A percentile compares a stretch with the other conserved stretches of the same genome.
These are phyloP conservation scores for Daldinia concentrica DNA, from an alignment of 495 filamentous ascomycete genomes.

Conservation along the genomic window DNA sequence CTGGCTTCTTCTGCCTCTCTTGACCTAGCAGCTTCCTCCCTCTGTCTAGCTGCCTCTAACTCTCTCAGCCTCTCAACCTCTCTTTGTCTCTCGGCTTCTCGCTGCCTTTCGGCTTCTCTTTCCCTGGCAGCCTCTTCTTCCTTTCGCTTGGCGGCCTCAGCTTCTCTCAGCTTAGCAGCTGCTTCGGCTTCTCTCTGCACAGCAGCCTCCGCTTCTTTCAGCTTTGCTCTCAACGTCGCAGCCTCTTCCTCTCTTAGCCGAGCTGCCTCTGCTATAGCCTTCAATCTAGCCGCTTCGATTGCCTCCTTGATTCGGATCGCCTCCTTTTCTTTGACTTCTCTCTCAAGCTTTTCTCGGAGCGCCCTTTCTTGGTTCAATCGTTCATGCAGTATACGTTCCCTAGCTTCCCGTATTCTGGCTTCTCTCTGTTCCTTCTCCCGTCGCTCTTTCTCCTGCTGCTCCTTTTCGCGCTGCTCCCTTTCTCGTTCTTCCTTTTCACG, in stretches of 20 bases:
- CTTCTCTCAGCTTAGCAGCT: constrained; percentile 20
- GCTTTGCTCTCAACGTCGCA: constrained; percentile 19
- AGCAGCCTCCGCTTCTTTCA: constrained; percentile 48
- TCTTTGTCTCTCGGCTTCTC: constrained; percentile 28
- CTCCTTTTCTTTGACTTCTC: constrained; percentile 9
- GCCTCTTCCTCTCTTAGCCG: background rate
- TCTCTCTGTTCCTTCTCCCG: constrained; percentile 54
- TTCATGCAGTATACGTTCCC: constrained; percentile 51
- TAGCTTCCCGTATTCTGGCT: constrained; percentile 46
- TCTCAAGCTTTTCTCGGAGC: constrained; percentile 46
- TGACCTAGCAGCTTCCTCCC: constrained; percentile 37
- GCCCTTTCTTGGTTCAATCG: constrained; percentile 52
- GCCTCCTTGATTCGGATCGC: constrained; percentile 1
- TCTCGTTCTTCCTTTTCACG: constrained; percentile 50
- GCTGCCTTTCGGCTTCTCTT: constrained; percentile 44
- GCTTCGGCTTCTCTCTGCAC: constrained; percentile 45
- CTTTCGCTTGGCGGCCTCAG: constrained; percentile 42
- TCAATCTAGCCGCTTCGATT: background rate
- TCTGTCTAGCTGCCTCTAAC: constrained; percentile 36
- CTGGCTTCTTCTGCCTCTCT: constrained; percentile 46
- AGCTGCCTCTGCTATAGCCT: constrained; percentile 6
- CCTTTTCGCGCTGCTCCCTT: constrained; percentile 51
- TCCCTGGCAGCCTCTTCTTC: constrained; percentile 40
- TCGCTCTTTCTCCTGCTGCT: constrained; percentile 58
- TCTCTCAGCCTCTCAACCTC: constrained; percentile 41